Base-by-base conservation (phyloP, 2,329 filamentous ascomycete species). In the Alternaria conjuncta region DNA sequence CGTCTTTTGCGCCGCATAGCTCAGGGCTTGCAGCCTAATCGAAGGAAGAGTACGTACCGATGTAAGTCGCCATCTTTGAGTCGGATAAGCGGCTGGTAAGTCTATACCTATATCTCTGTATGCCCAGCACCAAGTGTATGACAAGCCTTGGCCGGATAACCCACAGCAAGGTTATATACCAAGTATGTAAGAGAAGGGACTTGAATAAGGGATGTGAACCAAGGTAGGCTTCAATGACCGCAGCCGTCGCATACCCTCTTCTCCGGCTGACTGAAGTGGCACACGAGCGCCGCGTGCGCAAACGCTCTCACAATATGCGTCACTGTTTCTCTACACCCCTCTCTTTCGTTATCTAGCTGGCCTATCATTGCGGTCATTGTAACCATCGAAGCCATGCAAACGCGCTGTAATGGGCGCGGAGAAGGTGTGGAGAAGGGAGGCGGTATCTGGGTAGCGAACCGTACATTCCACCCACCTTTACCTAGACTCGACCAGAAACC, bases 291-390 rank as follows among this genome's bases (percentile, higher is more conserved):
- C 62, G 59, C 59, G 46, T 65, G 36, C 15, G 46, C 59, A 49
- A 46, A 65, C 36, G 50, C 47, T 51, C 55, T 62, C 59, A 62
- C 32, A 43, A 55, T 30, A 54, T 65, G 63, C 60, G 60, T 56
- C 63, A 44, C 63, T 36, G 45, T 62, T 51, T 57, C 50, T 51
- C 43, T 62, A 46, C 55, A 43, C 43, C 55, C 51, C 46, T 47
- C 47, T 50, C 11, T 51, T 51, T 32, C 18, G 4, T 51, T 3
- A 51, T 32, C 18, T 32, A 32, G 26, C 26, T 32, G 47, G 6
- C 47, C 11, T 32, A 13, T 51, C 4, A 10, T 3, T 20, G 26
- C 26, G 8, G 1, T 7, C 5, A 7, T 21, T 7, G 11, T 30
- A 21, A 4, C 18, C 12, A 4, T 21, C 3, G 30, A 20, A 10